Evolutionary conservation across 1,284 basidiomycete genomes (phyloP).

Genomic region (Wallemia hederae): DNA sequence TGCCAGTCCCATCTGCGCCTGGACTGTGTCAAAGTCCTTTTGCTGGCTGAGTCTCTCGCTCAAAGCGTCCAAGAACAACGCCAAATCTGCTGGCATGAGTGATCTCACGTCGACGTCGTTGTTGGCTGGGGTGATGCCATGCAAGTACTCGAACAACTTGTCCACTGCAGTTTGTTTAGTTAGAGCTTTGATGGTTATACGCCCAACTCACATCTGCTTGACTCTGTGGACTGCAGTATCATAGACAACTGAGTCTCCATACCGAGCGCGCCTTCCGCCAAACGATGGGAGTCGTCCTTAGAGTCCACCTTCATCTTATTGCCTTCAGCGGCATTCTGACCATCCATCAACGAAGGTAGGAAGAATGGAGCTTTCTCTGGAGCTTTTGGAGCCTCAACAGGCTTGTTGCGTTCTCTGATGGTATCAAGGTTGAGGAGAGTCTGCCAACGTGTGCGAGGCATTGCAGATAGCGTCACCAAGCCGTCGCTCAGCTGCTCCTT

Average conservation of each 20-base stretch:
- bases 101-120: constrained; percentile 73
- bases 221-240: constrained; percentile 29
- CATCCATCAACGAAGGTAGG: constrained; percentile 37
- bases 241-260: constrained; percentile 45
- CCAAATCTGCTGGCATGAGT: constrained; percentile 30
- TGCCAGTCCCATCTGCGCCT: constrained; percentile 61
- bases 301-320: constrained; percentile 2
- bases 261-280: constrained; percentile 26
- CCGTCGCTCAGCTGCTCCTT: constrained; percentile 52
- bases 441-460: constrained; percentile 84
- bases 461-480: constrained; percentile 62
- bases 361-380: constrained; percentile 94
- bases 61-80: constrained; percentile 43
- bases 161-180: constrained; percentile 26
- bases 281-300: constrained; percentile 2
- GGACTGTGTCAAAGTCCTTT: constrained; percentile 82
- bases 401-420: constrained; percentile 89
- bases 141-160: constrained; percentile 53
- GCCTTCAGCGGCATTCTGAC: neutral
- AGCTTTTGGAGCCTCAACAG: constrained; percentile 76
- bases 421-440: constrained; percentile 83
- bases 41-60: constrained; percentile 40
- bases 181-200: too few species aligned
- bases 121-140: constrained; percentile 63
- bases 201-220: constrained; percentile 32